Evolutionary conservation across 352 stramenopile species (phyloP), one percentile per base, ranked within the genome.

Genomic region (Pelagophyceae sp.): DNA sequence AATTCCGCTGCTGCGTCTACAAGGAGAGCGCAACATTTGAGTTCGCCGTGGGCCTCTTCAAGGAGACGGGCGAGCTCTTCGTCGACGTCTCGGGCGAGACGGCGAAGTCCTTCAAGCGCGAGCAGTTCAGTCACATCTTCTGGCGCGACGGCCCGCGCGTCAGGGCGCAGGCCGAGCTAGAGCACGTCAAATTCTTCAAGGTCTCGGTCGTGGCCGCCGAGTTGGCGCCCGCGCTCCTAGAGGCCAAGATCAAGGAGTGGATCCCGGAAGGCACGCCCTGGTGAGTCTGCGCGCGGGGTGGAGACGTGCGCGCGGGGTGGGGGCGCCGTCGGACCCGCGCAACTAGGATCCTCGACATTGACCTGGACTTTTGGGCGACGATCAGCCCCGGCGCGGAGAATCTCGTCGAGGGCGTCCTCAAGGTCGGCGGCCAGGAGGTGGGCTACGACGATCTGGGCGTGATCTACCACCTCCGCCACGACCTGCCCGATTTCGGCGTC

Each of bases 1-100:
- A 74, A n/a, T 74, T 74, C 29, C 33, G 67, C 0, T 74, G 67
- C 29, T 74, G 67, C 38, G 67, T 74, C 67, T 74, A 74, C 67
- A 37, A 51, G 6, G 35, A 58, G 15, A 17, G 2, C 11, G 67
- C 35, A 23, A 74, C 67, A 0, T 74, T 74, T 31, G 35, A 74
- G 11, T 74, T 74, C 67, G 38, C n/a, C 17, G 33, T 58, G 25
- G 67, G 67, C n/a, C 35, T 51, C 67, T 27, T 33, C 11, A 37
- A 54, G 0, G 35, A 11, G 33, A 58, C 6, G 23, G 58, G 58
- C 67, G 11, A 54, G 11, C 0, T 74, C 27, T 23, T 20, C 35
- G 67, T 74, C 67, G 61, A 71, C 61, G 29, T 38, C 5, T 11
- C 37, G 35, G 67, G 67, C 11, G 20, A 25, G 31, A 54, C 17